Conservation (phyloP, 192 early-diverging fungal genomes). For the Linnemannia elongata region DNA sequence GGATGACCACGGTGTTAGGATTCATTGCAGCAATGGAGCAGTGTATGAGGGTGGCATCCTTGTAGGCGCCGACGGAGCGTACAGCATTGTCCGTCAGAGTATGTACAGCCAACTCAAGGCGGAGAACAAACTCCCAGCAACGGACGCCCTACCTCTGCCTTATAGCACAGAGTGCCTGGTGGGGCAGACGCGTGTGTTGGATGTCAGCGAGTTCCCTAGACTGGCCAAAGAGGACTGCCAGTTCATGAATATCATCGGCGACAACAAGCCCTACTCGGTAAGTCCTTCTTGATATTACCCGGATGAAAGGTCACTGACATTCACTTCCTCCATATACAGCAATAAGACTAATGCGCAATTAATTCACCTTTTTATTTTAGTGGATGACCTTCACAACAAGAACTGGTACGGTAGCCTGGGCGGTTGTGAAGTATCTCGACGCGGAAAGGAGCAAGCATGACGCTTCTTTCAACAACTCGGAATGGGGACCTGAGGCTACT, state of each 20-base stretch:
- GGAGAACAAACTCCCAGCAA: neutral
- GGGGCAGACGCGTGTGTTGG: constrained; percentile 8
- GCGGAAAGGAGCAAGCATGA: neutral
- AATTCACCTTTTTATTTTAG: neutral
- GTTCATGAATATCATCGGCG: neutral
- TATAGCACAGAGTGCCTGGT: constrained; percentile 4
- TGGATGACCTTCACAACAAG: constrained; percentile 13
- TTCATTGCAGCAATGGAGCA: constrained; percentile 14
- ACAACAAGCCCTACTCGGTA: constrained; percentile 20
- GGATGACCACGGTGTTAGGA: constrained; percentile 32
- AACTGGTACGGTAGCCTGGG: neutral
- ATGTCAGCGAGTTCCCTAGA: constrained; percentile 1
- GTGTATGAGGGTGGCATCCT: constrained; percentile 23
- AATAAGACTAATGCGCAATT: no score
- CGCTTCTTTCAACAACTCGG: neutral
- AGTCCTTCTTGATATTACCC: neutral
- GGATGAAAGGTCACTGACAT: neutral
- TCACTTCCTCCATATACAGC: neutral
- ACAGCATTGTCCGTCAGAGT: constrained; percentile 27
- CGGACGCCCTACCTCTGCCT: neutral
- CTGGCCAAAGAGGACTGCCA: neutral
- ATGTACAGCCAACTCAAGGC: constrained; percentile 13
- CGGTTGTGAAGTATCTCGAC: constrained; percentile 13
- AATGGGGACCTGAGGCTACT: constrained; percentile 14
- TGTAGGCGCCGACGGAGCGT: constrained; percentile 47